These are phyloP conservation scores for Cladosporium sp. DNA, from an alignment of 2,329 filamentous ascomycete genomes.

Conservation along the genomic window DNA sequence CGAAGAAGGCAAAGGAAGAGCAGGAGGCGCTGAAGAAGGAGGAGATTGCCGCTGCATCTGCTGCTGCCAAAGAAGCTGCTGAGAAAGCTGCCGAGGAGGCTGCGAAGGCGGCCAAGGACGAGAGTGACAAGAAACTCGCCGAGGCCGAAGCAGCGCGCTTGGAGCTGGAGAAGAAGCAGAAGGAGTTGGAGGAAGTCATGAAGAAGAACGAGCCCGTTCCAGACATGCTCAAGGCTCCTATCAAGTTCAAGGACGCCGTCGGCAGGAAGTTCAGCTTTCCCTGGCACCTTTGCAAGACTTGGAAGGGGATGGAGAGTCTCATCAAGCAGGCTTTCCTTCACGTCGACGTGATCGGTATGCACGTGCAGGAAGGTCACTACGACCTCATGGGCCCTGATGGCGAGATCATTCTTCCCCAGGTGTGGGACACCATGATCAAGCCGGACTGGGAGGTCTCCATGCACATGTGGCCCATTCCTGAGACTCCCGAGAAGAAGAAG, in stretches of 20 bases:
- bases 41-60: conserved; percentile 24
- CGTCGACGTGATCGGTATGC: conserved; percentile 42
- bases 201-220: conserved; percentile 45
- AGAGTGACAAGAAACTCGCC: conserved; percentile 51
- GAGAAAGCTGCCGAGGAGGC: conserved; percentile 42
- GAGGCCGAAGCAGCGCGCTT: conserved; percentile 48
- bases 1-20: conserved; percentile 29
- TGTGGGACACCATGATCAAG: conserved; percentile 46
- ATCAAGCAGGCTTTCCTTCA: conserved; percentile 49
- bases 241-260: conserved; percentile 88
- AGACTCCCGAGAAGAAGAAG: conserved; percentile 21
- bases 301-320: conserved; percentile 46
- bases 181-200: conserved; percentile 44
- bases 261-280: conserved; percentile 91
- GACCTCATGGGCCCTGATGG: conserved; percentile 45
- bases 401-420: conserved; percentile 47
- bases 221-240: conserved; percentile 64
- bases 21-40: conserved; percentile 27
- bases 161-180: conserved; percentile 47
- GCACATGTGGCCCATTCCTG: conserved; percentile 47
- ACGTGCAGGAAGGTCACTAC: conserved; percentile 45
- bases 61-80: conserved; percentile 42
- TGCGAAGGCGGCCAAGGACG: conserved; percentile 43
- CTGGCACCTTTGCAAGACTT: conserved; percentile 73
- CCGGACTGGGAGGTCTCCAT: conserved; percentile 47